phyloP scores from a whole-genome alignment of 192 early-diverging fungal species.

The Backusella westeae region DNA sequence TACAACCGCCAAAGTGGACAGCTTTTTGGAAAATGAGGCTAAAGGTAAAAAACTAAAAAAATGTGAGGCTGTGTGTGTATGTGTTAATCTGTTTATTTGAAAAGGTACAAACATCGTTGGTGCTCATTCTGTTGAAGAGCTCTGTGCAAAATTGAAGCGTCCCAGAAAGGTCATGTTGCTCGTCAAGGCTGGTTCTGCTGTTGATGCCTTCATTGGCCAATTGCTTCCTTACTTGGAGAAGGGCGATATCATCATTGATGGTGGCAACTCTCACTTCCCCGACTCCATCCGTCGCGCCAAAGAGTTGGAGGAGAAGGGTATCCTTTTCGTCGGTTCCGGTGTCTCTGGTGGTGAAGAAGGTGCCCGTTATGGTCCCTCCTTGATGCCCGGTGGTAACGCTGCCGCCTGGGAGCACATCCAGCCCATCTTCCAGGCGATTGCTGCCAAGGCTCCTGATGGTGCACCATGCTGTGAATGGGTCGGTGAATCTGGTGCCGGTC shows the following conservation, averaged over 20 bases:
- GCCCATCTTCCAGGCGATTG: conserved; percentile 95
- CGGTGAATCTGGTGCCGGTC: conserved; percentile 93
- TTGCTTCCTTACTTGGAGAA: conserved; percentile 84
- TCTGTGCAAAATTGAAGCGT: conserved; percentile 90
- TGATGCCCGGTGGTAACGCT: conserved; percentile 96
- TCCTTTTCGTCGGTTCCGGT: conserved; percentile 95
- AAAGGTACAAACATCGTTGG: conserved; percentile 89
- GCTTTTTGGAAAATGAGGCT: conserved; percentile 94
- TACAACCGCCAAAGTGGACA: conserved; percentile 90
- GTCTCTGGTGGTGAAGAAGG: conserved; percentile 99
- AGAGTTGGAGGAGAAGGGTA: conserved; percentile 84
- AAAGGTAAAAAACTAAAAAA: conserved; percentile 63
- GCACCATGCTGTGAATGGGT: conserved; percentile 99
- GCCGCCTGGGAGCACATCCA: conserved; percentile 93
- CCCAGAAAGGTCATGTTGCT: conserved; percentile 98
- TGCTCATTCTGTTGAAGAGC: conserved; percentile 91
- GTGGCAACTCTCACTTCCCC: conserved; percentile 99
- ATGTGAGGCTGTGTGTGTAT: neutral
- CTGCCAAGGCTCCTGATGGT: conserved; percentile 83
- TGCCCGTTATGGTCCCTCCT: conserved; percentile 91
- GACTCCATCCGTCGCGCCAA: conserved; percentile 91
- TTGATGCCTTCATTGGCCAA: conserved; percentile 94
- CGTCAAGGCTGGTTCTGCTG: conserved; percentile 94
- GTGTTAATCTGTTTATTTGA: neutral
- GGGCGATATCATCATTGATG: conserved; percentile 97